A percentile compares a stretch with the other conserved stretches of the same genome.
These are phyloP conservation scores for Capsicum rhomboideum DNA, from an alignment of 257 asterid species.

Conservation along the genomic window DNA sequence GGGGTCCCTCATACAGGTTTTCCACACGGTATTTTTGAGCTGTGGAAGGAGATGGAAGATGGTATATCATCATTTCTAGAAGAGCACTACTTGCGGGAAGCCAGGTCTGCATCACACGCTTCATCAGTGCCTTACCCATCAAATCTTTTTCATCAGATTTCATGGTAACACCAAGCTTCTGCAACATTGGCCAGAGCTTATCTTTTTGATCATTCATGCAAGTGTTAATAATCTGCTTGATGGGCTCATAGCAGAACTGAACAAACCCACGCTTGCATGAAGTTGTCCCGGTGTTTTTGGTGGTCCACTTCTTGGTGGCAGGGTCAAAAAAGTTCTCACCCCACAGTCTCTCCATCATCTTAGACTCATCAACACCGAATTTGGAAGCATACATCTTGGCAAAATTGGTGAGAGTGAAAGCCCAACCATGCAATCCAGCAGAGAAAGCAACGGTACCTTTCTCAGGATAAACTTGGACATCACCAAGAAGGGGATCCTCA, in stretches of 20 bases:
- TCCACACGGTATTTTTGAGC: slow-evolving; percentile 43
- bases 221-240: slow-evolving; percentile 32
- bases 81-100: slow-evolving; percentile 35
- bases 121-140: slow-evolving; percentile 35
- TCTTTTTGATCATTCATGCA: slow-evolving; percentile 43
- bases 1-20: slow-evolving; percentile 36
- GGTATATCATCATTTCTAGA: slow-evolving; percentile 34
- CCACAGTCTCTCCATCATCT: slow-evolving; percentile 46
- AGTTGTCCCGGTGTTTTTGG: slow-evolving; percentile 20
- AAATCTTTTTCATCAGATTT: slow-evolving; percentile 31
- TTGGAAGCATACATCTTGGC: slow-evolving; percentile 39
- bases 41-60: slow-evolving; percentile 32
- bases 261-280: slow-evolving; percentile 41
- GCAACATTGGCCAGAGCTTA: slow-evolving; percentile 36
- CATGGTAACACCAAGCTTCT: slow-evolving; percentile 32
- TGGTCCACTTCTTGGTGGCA: slow-evolving; percentile 36
- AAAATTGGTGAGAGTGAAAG: slow-evolving; percentile 31
- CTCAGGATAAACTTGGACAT: slow-evolving; percentile 35
- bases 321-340: slow-evolving; percentile 40
- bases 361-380: slow-evolving; percentile 32
- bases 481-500: slow-evolving; percentile 36
- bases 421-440: slow-evolving; percentile 44
- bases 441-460: slow-evolving; percentile 43
- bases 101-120: slow-evolving; percentile 46
- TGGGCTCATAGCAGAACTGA: slow-evolving; percentile 36